phyloP scores from a whole-genome alignment of 345 rosid species.

The Ricinus communis region DNA sequence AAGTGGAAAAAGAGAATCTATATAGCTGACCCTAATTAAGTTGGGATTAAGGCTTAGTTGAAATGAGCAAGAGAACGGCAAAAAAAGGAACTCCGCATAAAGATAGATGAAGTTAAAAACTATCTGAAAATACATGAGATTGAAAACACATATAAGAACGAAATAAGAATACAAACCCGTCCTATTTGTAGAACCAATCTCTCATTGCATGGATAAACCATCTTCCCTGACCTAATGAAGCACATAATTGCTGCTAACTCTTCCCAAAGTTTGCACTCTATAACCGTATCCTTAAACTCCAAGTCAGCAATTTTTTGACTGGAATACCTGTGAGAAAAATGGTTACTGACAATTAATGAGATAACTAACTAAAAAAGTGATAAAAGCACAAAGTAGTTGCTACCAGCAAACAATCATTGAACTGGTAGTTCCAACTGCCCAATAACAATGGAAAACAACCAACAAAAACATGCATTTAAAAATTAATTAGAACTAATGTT shows the following conservation, averaged over 20 bases:
- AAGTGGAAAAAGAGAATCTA: too few species aligned
- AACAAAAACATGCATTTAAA: background rate
- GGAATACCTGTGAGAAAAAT: conserved; percentile 44
- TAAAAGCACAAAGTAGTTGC: background rate
- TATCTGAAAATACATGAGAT: too few species aligned
- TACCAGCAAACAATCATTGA: background rate
- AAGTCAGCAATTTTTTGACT: conserved; percentile 51
- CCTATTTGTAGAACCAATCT: conserved; percentile 49
- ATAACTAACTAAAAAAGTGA: background rate
- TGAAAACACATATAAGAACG: background rate
- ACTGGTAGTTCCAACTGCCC: background rate
- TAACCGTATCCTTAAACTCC: conserved; percentile 45
- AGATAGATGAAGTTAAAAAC: background rate
- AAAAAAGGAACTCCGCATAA: background rate
- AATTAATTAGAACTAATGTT: too few species aligned
- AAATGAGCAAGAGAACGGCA: too few species aligned
- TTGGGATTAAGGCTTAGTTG: too few species aligned
- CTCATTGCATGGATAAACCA: conserved; percentile 50
- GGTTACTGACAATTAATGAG: background rate
- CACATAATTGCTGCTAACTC: conserved; percentile 45
- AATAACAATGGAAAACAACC: background rate
- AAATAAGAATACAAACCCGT: conserved; percentile 48
- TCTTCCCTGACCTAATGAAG: conserved; percentile 46
- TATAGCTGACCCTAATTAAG: too few species aligned
- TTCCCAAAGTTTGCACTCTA: conserved; percentile 69